phyloP scores from a whole-genome alignment of 768 basidiomycete species.

The Suillus bovinus region DNA sequence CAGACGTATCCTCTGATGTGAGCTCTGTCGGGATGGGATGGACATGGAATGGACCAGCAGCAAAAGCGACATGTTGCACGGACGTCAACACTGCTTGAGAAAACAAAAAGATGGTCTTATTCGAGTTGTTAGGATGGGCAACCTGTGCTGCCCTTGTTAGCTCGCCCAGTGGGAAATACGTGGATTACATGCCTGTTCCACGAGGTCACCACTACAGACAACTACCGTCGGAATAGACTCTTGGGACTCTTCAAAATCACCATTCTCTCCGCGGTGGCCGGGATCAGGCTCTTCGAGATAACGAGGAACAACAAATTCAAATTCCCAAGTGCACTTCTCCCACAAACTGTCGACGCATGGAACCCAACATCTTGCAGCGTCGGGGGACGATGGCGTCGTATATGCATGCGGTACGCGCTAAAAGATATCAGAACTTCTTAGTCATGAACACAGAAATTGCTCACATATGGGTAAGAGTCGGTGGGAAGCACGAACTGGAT shows the following conservation, averaged over 20 bases:
- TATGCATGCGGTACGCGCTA: conserved; percentile 94
- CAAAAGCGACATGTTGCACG: conserved; percentile 95
- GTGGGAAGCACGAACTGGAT: conserved; percentile 81
- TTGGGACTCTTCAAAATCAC: conserved; percentile 47
- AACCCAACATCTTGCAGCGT: conserved; percentile 97
- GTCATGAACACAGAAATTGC: conserved; percentile 31
- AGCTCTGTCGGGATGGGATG: conserved; percentile 66
- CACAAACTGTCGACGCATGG: conserved; percentile 93
- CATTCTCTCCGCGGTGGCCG: conserved; percentile 38
- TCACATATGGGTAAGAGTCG: conserved; percentile 82
- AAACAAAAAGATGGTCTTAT: conserved; percentile 94
- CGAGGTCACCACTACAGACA: conserved; percentile 90
- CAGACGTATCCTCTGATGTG: conserved; percentile 58
- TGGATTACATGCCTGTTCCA: conserved; percentile 74
- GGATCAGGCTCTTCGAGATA: conserved; percentile 61
- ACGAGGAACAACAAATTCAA: conserved; percentile 92
- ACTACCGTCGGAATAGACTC: conserved; percentile 81
- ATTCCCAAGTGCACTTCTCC: conserved; percentile 98
- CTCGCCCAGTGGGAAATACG: conserved; percentile 1
- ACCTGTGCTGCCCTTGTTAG: conserved; percentile 50
- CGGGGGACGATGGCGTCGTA: conserved; percentile 83
- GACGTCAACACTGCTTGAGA: conserved; percentile 84
- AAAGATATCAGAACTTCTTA: conserved; percentile 18
- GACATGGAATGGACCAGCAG: conserved; percentile 91
- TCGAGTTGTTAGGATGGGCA: conserved; percentile 89